These are phyloP conservation scores for Penicillium sp. DNA, from an alignment of 2,329 filamentous ascomycete genomes.

Conservation along the genomic window DNA sequence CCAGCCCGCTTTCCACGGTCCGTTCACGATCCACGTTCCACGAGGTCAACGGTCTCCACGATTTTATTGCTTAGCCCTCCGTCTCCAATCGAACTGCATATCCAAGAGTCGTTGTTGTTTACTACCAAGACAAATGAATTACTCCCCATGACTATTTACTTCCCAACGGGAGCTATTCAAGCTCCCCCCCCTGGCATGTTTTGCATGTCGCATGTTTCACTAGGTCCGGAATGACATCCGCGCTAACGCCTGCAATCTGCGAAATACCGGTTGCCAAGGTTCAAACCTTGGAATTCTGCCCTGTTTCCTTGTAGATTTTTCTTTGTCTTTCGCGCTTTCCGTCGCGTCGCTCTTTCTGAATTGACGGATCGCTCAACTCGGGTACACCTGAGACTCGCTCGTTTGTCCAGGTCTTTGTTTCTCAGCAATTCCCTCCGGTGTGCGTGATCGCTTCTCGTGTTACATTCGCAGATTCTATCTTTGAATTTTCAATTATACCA, in stretches of 20 bases:
- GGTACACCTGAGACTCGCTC: slow-evolving; percentile 6
- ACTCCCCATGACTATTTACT: no score
- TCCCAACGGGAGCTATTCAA: not conserved
- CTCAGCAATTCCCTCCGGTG: not conserved
- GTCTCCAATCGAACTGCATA: not conserved
- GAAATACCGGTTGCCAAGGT: slow-evolving; percentile 10
- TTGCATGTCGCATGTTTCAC: not conserved
- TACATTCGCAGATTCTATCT: slow-evolving; percentile 1
- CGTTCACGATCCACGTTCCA: no score
- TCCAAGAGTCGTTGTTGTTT: not conserved
- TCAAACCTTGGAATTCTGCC: slow-evolving; percentile 2
- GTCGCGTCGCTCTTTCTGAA: slow-evolving; percentile 8
- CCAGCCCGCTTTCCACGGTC: not conserved
- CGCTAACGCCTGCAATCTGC: not conserved
- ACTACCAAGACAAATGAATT: no score
- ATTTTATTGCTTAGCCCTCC: not conserved
- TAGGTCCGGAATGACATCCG: not conserved
- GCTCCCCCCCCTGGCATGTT: not conserved
- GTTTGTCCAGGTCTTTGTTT: slow-evolving; percentile 5
- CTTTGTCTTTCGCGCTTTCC: not conserved
- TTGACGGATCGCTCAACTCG: not conserved
- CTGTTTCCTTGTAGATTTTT: not conserved
- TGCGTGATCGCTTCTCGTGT: not conserved
- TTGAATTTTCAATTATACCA: slow-evolving; percentile 8
- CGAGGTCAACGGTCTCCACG: not conserved